Evolutionary conservation across 1,284 basidiomycete species (phyloP).

Genomic region (Mycosarcoma mackinlayi): DNA sequence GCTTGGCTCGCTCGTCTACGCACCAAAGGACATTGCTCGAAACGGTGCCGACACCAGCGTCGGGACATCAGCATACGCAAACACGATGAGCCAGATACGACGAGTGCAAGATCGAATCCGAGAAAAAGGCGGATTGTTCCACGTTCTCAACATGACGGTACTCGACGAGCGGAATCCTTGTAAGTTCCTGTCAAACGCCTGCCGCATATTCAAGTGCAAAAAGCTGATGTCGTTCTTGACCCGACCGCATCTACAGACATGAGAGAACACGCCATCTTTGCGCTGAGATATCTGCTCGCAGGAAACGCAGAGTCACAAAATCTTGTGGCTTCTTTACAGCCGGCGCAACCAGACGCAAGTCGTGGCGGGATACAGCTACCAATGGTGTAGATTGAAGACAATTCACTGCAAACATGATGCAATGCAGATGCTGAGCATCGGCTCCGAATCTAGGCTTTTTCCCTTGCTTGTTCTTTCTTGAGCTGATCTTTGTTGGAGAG

Average conservation of each 20-base stretch:
- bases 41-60: neutral
- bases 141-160: conserved; percentile 61
- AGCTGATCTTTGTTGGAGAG: conserved; percentile 39
- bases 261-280: conserved; percentile 64
- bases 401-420: neutral
- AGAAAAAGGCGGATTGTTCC: conserved; percentile 54
- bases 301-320: conserved; percentile 56
- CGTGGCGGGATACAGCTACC: conserved; percentile 12
- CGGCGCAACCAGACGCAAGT: conserved; percentile 12
- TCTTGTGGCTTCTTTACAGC: conserved; percentile 48
- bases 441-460: conserved; percentile 19
- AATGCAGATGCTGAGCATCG: too few relatives aligned
- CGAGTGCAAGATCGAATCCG: conserved; percentile 59
- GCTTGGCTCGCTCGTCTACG: conserved; percentile 44
- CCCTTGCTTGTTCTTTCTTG: conserved; percentile 22
- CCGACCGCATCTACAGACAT: conserved; percentile 54
- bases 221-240: too few relatives aligned
- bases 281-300: conserved; percentile 59
- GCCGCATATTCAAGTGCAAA: neutral
- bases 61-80: neutral
- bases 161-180: conserved; percentile 62
- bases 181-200: conserved; percentile 23
- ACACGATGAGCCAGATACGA: conserved; percentile 23
- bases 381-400: conserved; percentile 23
- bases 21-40: neutral